Conservation (phyloP, 2,329 filamentous ascomycete genomes). For the Botrytis hyacinthi region DNA sequence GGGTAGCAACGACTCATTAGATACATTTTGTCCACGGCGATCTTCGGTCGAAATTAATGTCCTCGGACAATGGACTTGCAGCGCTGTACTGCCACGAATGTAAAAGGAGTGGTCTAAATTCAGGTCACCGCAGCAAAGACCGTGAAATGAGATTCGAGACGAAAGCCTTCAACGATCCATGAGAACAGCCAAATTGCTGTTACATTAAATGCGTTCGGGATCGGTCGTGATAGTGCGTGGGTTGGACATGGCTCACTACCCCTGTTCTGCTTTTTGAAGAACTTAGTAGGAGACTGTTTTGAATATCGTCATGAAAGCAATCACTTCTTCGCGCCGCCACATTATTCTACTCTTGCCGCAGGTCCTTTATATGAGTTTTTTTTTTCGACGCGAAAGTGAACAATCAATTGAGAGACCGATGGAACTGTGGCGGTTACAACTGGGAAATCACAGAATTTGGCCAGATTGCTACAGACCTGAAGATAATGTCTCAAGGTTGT, state of each 20-base stretch:
- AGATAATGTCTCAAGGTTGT: background rate
- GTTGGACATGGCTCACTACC: background rate
- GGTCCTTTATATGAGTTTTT: background rate
- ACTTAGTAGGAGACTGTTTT: background rate
- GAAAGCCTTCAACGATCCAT: background rate
- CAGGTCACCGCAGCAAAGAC: too few species aligned
- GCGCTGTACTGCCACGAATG: background rate
- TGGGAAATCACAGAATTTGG: background rate
- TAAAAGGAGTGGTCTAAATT: background rate
- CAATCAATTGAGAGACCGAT: background rate
- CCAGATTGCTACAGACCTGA: too few species aligned
- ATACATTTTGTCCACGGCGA: background rate
- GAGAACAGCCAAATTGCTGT: background rate
- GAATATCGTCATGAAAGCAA: background rate
- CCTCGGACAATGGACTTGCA: background rate
- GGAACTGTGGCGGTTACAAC: background rate
- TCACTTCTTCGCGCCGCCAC: too few species aligned
- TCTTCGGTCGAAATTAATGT: background rate
- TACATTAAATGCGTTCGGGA: background rate
- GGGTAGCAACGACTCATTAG: background rate
- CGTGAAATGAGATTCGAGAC: background rate
- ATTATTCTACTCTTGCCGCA: background rate
- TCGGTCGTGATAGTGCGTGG: background rate
- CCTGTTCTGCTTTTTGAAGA: too few species aligned
- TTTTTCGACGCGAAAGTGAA: background rate